phyloP scores from a whole-genome alignment of 2,329 filamentous ascomycete species.

The Uncinocarpus reesii region DNA sequence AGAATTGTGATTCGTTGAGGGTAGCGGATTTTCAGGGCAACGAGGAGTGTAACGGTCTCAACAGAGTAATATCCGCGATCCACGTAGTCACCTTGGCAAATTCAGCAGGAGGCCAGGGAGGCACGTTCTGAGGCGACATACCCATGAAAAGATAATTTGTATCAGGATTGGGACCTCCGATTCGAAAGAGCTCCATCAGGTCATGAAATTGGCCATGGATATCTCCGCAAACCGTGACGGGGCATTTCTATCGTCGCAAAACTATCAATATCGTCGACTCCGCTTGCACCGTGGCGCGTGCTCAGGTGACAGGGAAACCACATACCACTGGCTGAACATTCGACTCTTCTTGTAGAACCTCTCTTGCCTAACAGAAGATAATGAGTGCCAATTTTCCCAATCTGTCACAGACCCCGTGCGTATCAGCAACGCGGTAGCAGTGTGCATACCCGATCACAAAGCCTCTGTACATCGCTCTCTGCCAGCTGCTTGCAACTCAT shows the following conservation, averaged over 20 bases:
- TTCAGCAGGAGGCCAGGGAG: slow-evolving; percentile 49
- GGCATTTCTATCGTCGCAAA: slow-evolving; percentile 28
- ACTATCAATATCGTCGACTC: not conserved
- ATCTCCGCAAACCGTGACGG: slow-evolving; percentile 93
- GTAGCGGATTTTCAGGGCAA: slow-evolving; percentile 59
- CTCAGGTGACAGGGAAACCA: slow-evolving; percentile 18
- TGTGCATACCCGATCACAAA: slow-evolving; percentile 94
- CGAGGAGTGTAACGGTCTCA: slow-evolving; percentile 61
- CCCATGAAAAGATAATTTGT: slow-evolving; percentile 97
- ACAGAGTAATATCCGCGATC: slow-evolving; percentile 65
- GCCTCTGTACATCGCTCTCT: slow-evolving; percentile 85
- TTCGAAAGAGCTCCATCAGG: slow-evolving; percentile 88
- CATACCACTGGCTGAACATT: slow-evolving; percentile 97
- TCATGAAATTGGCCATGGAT: slow-evolving; percentile 99
- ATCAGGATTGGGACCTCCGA: slow-evolving; percentile 85
- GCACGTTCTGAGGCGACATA: slow-evolving; percentile 32
- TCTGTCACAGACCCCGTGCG: not conserved
- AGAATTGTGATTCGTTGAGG: slow-evolving; percentile 63
- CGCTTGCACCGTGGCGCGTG: not conserved
- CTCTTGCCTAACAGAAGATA: slow-evolving; percentile 58
- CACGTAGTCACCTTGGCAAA: slow-evolving; percentile 61
- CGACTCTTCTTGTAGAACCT: slow-evolving; percentile 93
- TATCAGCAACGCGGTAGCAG: slow-evolving; percentile 7
- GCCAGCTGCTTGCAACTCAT: slow-evolving; percentile 98
- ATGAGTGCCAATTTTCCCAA: slow-evolving; percentile 12